Evolutionary conservation across 441 rosid species (phyloP), one percentile per base, ranked within the genome.

Genomic region (Populus trichocarpa): DNA sequence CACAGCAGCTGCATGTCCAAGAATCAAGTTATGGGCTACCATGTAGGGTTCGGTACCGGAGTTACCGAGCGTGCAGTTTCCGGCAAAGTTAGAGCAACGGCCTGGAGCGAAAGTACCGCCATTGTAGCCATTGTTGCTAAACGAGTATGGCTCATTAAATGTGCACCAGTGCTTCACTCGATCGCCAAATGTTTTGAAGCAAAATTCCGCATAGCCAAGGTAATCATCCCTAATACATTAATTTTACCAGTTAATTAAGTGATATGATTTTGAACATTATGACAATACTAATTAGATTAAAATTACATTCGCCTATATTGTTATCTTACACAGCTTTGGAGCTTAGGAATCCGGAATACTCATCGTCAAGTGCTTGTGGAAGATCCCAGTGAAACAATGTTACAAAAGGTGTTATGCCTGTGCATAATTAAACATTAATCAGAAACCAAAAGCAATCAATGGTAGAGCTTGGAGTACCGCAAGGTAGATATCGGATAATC

Each of bases 381-480:
- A 80, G 67, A 71, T 85, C 87, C 73, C 76, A 84, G 2, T 85
- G 87, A 46, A 74, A 85, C 8, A 87, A 46, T 8, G 84, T 85
- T 1, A 84, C 85, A 57, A 79, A 85, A n/a, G 87, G 88, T 28
- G 64, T 75, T 38, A 82, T 50, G 23, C 82, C 81, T 78, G 63
- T 30, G n/a, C 2, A 61, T 16, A n/a, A 22, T 22, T 26, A 33
- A 33, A 71, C 7, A 30, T 53, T 13, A 28, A 53, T 23, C 20
- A 57, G 14, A 8, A 13, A 30, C 30, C 28, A 18, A 30, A 26
- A 73, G n/a, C 13, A 30, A 50, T 25, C 0, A 68, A 25, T 0
- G 50, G 61, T 10, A 33, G 59, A 50, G 8, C 59, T 50, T 50
- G 59, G 59, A 23, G n/a, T 12, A 53, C 25, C 5, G 20, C 2